Conservation (phyloP, 208 protist species). For the Leishmania lainsoni region DNA sequence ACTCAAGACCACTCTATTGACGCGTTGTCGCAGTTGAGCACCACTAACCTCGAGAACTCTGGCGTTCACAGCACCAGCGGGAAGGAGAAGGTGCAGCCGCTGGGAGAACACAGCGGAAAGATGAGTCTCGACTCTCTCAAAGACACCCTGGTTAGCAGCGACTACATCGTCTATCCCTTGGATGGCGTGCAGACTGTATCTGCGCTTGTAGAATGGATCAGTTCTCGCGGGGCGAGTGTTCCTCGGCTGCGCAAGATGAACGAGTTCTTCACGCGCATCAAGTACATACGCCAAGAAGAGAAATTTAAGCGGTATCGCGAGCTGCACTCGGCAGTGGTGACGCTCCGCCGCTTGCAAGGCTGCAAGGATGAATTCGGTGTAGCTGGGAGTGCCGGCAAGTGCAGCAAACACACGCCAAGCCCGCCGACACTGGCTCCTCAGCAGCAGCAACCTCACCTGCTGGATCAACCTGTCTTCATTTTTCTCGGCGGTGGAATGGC, state of each 20-base stretch:
- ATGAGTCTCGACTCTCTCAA: neutral
- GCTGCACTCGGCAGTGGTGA: slow-evolving; percentile 60
- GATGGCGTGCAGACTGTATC: slow-evolving; percentile 44
- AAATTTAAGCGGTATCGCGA: slow-evolving; percentile 60
- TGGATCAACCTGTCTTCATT: slow-evolving; percentile 75
- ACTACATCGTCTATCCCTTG: slow-evolving; percentile 41
- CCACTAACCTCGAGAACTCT: slow-evolving; percentile 1
- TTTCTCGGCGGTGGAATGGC: slow-evolving; percentile 91
- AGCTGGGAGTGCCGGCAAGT: neutral
- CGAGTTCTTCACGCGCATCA: slow-evolving; percentile 53
- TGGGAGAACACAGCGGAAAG: neutral
- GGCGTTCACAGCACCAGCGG: slow-evolving; percentile 9
- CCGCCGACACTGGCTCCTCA: neutral
- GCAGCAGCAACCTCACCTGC: neutral
- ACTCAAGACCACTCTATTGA: neutral
- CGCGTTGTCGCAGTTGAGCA: no score
- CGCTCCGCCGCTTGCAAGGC: slow-evolving; percentile 63
- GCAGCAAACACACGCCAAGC: neutral
- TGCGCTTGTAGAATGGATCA: slow-evolving; percentile 68
- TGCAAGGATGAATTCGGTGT: slow-evolving; percentile 11
- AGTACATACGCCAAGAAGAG: slow-evolving; percentile 48
- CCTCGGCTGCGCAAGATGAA: slow-evolving; percentile 40
- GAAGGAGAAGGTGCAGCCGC: neutral
- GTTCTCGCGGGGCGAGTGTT: slow-evolving; percentile 38
- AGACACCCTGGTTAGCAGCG: slow-evolving; percentile 16